Conservation (phyloP, 768 basidiomycete genomes). For the Russula virescens region DNA sequence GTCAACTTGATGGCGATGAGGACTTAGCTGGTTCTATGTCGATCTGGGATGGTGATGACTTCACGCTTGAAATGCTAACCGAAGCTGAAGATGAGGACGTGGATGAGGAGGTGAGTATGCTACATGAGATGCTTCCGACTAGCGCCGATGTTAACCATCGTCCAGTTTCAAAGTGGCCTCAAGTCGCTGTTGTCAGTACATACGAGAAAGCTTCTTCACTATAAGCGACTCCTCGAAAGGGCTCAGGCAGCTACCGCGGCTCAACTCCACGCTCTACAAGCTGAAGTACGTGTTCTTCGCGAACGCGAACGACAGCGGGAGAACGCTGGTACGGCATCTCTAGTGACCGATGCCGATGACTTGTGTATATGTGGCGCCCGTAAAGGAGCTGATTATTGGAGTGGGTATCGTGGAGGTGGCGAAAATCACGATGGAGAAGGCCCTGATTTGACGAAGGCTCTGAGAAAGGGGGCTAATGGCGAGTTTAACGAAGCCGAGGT, state of each 20-base stretch:
- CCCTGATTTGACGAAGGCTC: conserved; percentile 44
- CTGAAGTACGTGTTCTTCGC: conserved; percentile 66
- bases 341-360: conserved; percentile 27
- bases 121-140: not conserved
- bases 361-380: conserved; percentile 54
- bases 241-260: conserved; percentile 74
- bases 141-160: not conserved
- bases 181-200: conserved; percentile 39
- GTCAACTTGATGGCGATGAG: conserved; percentile 28
- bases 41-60: conserved; percentile 51
- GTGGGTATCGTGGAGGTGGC: conserved; percentile 51
- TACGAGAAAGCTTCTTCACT: conserved; percentile 55
- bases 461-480: conserved; percentile 44
- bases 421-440: conserved; percentile 44
- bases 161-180: conserved; percentile 42
- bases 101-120: conserved; percentile 57
- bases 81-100: conserved; percentile 50
- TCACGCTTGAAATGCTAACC: conserved; percentile 70
- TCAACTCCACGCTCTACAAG: conserved; percentile 81
- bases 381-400: conserved; percentile 64
- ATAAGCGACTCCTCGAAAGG: conserved; percentile 75
- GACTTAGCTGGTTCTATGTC: conserved; percentile 28
- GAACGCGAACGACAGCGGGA: conserved; percentile 34
- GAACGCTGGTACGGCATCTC: conserved; percentile 24
- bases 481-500: conserved; percentile 67